Percentiles rank a stretch among this genome's conserved stretches.
Evolutionary conservation across 2,329 filamentous ascomycete genomes (phyloP).

Genomic region (Akanthomyces dipterigenus): DNA sequence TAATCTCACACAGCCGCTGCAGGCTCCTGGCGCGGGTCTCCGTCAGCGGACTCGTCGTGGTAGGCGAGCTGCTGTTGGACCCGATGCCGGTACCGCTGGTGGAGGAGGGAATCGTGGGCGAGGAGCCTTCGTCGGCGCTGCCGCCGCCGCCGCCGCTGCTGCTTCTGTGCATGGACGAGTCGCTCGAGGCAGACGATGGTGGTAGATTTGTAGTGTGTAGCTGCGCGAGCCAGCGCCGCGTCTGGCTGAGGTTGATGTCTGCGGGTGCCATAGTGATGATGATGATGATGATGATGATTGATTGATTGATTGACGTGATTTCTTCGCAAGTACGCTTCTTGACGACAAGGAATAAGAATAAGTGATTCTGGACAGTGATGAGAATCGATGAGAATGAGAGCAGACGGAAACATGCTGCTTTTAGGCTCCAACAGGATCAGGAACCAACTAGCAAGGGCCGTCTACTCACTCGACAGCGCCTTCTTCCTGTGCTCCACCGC

Average conservation of each 20-base stretch:
- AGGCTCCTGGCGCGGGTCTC: not conserved
- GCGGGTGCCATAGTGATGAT: conserved; percentile 3
- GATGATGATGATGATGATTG: not conserved
- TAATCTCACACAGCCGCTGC: conserved; percentile 6
- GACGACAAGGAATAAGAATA: not conserved
- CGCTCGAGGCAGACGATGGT: not conserved
- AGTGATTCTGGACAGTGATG: too few relatives aligned
- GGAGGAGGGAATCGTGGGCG: not conserved
- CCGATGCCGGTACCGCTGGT: not conserved
- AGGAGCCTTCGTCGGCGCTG: not conserved
- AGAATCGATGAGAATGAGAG: too few relatives aligned
- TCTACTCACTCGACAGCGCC: not conserved
- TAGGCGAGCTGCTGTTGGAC: not conserved
- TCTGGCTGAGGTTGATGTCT: conserved; percentile 3
- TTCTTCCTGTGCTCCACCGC: not conserved
- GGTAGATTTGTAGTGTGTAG: conserved; percentile 5
- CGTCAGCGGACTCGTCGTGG: not conserved
- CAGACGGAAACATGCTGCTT: not conserved
- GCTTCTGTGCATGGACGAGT: not conserved
- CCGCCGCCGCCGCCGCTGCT: not conserved
- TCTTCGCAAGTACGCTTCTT: not conserved
- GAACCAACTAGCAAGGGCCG: not conserved
- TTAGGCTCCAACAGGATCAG: not conserved
- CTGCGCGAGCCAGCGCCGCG: conserved; percentile 1
- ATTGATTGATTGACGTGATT: too few relatives aligned